Evolutionary conservation across 116 monocot species (phyloP).

Genomic region (Posidonia oceanica): DNA sequence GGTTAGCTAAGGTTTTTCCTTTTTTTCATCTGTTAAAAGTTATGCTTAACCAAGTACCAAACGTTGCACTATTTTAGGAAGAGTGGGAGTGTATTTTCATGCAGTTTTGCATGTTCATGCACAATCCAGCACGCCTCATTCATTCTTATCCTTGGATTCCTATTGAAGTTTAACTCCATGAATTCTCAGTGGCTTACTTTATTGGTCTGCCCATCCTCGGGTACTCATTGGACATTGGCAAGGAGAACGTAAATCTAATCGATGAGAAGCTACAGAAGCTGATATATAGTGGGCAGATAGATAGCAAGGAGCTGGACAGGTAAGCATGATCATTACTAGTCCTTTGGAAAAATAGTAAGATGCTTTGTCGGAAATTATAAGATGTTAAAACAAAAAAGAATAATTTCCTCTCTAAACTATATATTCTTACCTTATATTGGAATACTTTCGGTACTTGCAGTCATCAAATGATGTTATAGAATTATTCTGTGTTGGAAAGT

Average conservation of each 20-base stretch:
- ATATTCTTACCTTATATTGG: too few species aligned
- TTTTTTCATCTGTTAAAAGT: too few species aligned
- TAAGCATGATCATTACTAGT: constrained; percentile 6
- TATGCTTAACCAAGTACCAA: too few species aligned
- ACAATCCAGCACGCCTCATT: background rate
- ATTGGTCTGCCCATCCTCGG: constrained; percentile 85
- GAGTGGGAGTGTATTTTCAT: too few species aligned
- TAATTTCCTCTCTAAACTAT: too few species aligned
- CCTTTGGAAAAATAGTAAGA: background rate
- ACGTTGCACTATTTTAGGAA: too few species aligned
- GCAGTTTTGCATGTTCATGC: too few species aligned
- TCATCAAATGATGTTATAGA: too few species aligned
- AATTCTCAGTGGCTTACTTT: constrained; percentile 73
- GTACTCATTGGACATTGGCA: constrained; percentile 93
- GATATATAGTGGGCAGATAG: constrained; percentile 91
- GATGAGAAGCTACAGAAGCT: constrained; percentile 71
- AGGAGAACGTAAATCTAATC: constrained; percentile 88
- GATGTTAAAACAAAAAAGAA: background rate
- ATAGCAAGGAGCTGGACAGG: constrained; percentile 87
- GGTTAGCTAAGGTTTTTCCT: constrained; percentile 24
- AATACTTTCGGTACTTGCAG: too few species aligned
- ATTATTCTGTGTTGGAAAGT: too few species aligned
- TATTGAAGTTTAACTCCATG: background rate
- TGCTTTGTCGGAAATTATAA: background rate
- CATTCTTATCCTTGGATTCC: background rate